Percentiles rank a stretch among this genome's conserved stretches.
Evolutionary conservation across 371 early-diverging fungal genomes (phyloP).

Genomic region (Mortierella sp.): DNA sequence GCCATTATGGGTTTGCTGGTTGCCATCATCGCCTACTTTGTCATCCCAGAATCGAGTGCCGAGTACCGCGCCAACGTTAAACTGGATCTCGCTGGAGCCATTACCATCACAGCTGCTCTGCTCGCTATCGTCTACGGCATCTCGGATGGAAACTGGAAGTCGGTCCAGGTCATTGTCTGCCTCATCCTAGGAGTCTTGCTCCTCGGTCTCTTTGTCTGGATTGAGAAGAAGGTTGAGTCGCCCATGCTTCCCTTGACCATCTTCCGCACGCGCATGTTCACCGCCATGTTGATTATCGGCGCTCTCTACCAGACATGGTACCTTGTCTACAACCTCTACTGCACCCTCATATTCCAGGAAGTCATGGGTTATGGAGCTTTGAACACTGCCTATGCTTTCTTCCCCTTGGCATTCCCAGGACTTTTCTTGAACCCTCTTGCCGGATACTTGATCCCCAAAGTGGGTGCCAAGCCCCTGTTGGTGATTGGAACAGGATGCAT

Average conservation of each 20-base stretch:
- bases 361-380: conserved; percentile 57
- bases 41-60: conserved; percentile 41
- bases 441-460: conserved; percentile 52
- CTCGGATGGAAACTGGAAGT: conserved; percentile 61
- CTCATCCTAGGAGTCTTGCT: conserved; percentile 46
- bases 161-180: conserved; percentile 55
- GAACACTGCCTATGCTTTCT: conserved; percentile 60
- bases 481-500: conserved; percentile 54
- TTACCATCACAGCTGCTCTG: conserved; percentile 58
- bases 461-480: conserved; percentile 51
- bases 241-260: conserved; percentile 55
- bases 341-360: conserved; percentile 63
- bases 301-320: conserved; percentile 59
- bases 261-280: conserved; percentile 55
- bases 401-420: conserved; percentile 57
- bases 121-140: conserved; percentile 62
- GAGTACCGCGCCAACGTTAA: conserved; percentile 48
- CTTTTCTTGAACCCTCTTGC: conserved; percentile 49
- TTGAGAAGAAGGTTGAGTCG: conserved; percentile 48
- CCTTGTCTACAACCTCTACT: conserved; percentile 57
- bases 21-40: conserved; percentile 42
- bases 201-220: conserved; percentile 47
- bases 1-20: conserved; percentile 58
- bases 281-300: conserved; percentile 58
- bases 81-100: conserved; percentile 60